Conservation (phyloP, 208 protist genomes). For the Wallacemonas sp. region DNA sequence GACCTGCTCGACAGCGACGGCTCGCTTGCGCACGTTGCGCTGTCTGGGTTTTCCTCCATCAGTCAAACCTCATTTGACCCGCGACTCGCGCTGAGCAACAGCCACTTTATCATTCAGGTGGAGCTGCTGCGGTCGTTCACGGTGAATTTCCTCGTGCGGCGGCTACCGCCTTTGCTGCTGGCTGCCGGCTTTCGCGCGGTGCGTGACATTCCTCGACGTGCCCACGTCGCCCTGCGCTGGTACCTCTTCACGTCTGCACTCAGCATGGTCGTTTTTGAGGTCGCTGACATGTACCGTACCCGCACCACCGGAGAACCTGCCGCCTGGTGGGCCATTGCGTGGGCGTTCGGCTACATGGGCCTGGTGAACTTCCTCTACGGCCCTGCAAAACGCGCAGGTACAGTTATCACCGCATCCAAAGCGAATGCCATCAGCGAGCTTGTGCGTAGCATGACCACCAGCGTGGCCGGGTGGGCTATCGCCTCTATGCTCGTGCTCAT, state of each 20-base stretch:
- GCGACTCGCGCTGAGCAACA: conserved; percentile 43
- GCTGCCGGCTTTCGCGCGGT: conserved; percentile 47
- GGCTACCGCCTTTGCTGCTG: conserved; percentile 41
- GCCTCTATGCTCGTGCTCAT: conserved; percentile 53
- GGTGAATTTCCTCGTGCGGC: conserved; percentile 25
- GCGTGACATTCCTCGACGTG: conserved; percentile 56
- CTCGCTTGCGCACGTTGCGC: conserved; percentile 32
- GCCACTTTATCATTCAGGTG: conserved; percentile 78
- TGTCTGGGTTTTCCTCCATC: conserved; percentile 45
- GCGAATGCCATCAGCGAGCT: conserved; percentile 47
- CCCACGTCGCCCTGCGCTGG: conserved; percentile 75
- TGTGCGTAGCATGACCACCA: conserved; percentile 44
- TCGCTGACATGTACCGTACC: conserved; percentile 44
- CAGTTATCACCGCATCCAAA: conserved; percentile 49
- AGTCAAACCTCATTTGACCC: conserved; percentile 39
- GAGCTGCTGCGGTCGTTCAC: conserved; percentile 57
- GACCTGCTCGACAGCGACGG: conserved; percentile 17
- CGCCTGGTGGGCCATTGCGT: conserved; percentile 28
- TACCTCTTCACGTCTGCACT: conserved; percentile 68
- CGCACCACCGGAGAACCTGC: conserved; percentile 15
- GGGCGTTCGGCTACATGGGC: conserved; percentile 47
- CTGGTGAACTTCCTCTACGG: conserved; percentile 86
- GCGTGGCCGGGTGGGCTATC: conserved; percentile 51
- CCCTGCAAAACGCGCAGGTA: conserved; percentile 67
- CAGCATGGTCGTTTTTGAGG: conserved; percentile 26